Evolutionary conservation across 2,329 filamentous ascomycete genomes (phyloP).

Genomic region (Venturia oleaginea): DNA sequence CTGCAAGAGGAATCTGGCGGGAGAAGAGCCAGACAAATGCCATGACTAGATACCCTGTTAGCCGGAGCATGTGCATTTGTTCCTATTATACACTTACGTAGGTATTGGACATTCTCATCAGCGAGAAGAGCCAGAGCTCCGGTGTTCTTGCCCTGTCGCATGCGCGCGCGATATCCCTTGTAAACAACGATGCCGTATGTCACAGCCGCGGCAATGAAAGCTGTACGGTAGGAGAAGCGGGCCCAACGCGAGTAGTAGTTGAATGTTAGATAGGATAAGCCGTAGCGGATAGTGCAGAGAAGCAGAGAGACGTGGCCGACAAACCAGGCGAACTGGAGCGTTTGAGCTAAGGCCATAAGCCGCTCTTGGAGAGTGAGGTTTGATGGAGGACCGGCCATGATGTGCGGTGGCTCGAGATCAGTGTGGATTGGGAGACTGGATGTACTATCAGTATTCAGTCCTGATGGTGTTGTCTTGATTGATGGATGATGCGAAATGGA

Average conservation of each 20-base stretch:
- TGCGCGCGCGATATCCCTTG: constrained; percentile 85
- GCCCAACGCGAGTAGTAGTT: constrained; percentile 75
- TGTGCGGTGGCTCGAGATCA: not conserved
- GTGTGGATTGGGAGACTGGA: not conserved
- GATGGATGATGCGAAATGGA: not conserved
- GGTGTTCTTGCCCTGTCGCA: constrained; percentile 56
- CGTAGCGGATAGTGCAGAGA: constrained; percentile 72
- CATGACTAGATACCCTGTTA: constrained; percentile 54
- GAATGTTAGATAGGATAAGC: constrained; percentile 77
- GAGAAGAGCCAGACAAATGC: constrained; percentile 90
- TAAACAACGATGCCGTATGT: constrained; percentile 99
- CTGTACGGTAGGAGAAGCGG: constrained; percentile 75
- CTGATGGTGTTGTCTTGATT: not conserved
- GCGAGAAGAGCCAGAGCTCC: constrained; percentile 54
- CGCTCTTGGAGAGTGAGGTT: constrained; percentile 61
- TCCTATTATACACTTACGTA: constrained; percentile 52
- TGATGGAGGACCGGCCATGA: constrained; percentile 46
- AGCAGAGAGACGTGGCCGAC: constrained; percentile 78
- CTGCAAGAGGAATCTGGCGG: constrained; percentile 78
- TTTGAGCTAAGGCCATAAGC: constrained; percentile 70
- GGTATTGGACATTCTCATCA: constrained; percentile 97
- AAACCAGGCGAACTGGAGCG: constrained; percentile 72
- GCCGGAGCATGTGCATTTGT: constrained; percentile 15
- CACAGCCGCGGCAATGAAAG: constrained; percentile 78
- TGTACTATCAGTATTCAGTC: not conserved